Conservation (phyloP, 1,284 basidiomycete genomes). For the Cryptococcus sp. region DNA sequence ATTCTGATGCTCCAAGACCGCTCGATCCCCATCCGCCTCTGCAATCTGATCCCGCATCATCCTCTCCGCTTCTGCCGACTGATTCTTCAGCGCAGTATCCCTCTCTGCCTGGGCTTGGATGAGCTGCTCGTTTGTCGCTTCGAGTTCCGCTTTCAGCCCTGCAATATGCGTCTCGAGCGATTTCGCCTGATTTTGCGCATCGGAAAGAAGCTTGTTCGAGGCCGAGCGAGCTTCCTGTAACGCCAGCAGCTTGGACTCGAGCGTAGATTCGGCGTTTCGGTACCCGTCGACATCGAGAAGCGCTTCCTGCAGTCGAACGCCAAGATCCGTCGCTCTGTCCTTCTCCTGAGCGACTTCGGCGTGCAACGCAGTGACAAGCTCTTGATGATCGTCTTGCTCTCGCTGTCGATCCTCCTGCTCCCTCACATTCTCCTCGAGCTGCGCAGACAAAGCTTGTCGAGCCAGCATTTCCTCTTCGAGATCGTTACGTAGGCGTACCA, state of each 20-base stretch:
- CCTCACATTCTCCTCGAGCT: constrained; percentile 28
- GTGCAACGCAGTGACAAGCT: constrained; percentile 30
- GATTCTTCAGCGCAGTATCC: constrained; percentile 64
- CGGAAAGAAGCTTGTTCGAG: constrained; percentile 64
- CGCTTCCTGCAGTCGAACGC: constrained; percentile 54
- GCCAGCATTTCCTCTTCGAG: constrained; percentile 37
- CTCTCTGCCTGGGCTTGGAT: constrained; percentile 64
- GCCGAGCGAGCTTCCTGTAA: constrained; percentile 67
- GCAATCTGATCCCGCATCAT: constrained; percentile 79
- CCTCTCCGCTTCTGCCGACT: constrained; percentile 74
- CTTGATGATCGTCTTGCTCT: constrained; percentile 30
- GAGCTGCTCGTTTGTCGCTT: constrained; percentile 54
- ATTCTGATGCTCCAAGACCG: constrained; percentile 80
- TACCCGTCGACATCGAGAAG: constrained; percentile 57
- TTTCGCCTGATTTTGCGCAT: constrained; percentile 63
- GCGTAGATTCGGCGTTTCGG: constrained; percentile 52
- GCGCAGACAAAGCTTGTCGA: constrained; percentile 32
- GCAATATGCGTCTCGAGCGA: constrained; percentile 67
- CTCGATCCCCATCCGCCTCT: constrained; percentile 84
- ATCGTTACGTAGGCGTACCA: constrained; percentile 34
- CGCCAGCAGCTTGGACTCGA: constrained; percentile 54
- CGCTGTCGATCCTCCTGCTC: constrained; percentile 31
- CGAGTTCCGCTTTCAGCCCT: constrained; percentile 39
- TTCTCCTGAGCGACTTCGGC: constrained; percentile 53
- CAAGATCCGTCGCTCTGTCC: constrained; percentile 54